These are phyloP conservation scores for Didymella keratinophila DNA, from an alignment of 2,329 filamentous ascomycete genomes.

Conservation along the genomic window DNA sequence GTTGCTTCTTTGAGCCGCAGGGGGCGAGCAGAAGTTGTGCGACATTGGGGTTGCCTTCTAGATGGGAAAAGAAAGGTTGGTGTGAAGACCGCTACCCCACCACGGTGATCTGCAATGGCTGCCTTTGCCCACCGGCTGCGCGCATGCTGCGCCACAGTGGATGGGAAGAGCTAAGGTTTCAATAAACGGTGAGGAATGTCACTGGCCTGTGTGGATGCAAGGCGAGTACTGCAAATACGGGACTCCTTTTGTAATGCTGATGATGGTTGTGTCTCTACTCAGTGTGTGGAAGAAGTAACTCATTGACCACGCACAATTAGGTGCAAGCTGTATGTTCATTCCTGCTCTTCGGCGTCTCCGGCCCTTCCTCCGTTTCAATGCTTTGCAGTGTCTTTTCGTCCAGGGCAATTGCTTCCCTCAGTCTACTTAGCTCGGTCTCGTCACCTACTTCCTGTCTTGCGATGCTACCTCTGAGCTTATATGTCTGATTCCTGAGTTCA, in stretches of 20 bases:
- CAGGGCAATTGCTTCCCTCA: background rate
- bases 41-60: constrained; percentile 4
- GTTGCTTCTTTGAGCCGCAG: constrained; percentile 9
- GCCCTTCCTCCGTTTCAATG: too few species aligned
- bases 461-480: background rate
- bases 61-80: constrained; percentile 6
- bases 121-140: background rate
- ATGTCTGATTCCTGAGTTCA: background rate
- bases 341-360: background rate
- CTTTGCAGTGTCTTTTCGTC: background rate
- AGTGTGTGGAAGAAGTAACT: background rate
- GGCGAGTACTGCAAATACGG: background rate
- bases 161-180: background rate
- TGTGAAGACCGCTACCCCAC: background rate
- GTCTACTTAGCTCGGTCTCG: background rate
- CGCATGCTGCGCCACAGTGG: background rate
- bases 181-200: background rate
- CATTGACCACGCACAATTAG: background rate
- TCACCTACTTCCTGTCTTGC: too few species aligned
- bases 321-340: background rate
- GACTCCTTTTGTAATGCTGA: background rate
- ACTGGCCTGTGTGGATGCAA: background rate
- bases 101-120: background rate
- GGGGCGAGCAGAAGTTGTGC: constrained; percentile 7
- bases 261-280: background rate